phyloP scores from a whole-genome alignment of 2,329 filamentous ascomycete species.

The Nigrospora oryzae region DNA sequence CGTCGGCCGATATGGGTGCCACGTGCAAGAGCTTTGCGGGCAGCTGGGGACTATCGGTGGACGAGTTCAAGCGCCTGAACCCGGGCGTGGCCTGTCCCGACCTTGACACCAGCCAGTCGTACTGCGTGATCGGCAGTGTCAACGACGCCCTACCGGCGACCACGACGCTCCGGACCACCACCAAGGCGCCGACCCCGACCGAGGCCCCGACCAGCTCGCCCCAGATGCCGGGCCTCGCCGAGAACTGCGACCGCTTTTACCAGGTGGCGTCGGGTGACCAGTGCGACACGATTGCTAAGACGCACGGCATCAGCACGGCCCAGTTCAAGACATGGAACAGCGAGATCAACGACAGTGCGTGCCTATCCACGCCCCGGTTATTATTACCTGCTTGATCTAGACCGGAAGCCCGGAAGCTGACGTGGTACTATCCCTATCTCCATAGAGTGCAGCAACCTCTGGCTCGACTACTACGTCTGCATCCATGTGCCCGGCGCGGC shows the following conservation, averaged over 20 bases:
- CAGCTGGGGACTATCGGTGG: constrained; percentile 14
- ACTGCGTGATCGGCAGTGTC: constrained; percentile 12
- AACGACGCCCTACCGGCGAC: constrained; percentile 1
- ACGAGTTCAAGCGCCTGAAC: constrained; percentile 14
- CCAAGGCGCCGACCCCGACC: constrained; percentile 1
- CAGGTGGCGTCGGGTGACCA: constrained; percentile 18
- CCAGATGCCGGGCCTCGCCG: constrained; percentile 5
- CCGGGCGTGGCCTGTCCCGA: constrained; percentile 13
- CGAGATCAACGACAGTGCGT: constrained; percentile 5
- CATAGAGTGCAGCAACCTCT: constrained; percentile 9
- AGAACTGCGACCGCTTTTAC: constrained; percentile 20
- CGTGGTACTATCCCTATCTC: no score
- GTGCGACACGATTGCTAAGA: constrained; percentile 15
- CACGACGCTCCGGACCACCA: constrained; percentile 1
- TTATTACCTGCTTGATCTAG: no score
- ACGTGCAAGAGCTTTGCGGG: constrained; percentile 15
- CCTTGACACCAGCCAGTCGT: constrained; percentile 8
- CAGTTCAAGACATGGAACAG: constrained; percentile 10
- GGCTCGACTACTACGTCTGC: constrained; percentile 11
- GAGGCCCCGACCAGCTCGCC: constrained; percentile 5
- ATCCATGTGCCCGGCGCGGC: constrained; percentile 4
- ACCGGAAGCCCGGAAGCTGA: not conserved
- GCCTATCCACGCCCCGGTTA: no score
- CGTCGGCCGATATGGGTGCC: constrained; percentile 10
- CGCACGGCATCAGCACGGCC: constrained; percentile 5